Base-by-base conservation (phyloP, 2,329 filamentous ascomycete genomes). In the Talaromyces islandicus region DNA sequence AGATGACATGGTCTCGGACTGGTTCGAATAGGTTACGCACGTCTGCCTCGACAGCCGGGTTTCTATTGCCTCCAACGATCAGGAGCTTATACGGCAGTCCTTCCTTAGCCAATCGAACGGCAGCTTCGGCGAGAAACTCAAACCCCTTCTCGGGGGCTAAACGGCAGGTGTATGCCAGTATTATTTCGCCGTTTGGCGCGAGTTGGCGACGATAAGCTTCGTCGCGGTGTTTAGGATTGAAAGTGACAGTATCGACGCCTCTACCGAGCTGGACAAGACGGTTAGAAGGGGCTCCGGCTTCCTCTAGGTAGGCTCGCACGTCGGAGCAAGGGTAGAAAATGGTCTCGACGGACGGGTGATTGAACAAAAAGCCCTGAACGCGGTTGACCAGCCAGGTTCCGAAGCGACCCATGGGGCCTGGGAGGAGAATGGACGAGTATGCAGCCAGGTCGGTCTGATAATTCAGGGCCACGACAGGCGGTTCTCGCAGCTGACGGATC, bases 71-170 rank as follows among this genome's bases (percentile, higher is more conserved):
- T 19, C 88, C 87, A 0, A 89, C 86, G 58, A 89, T 82, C 64
- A 88, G 77, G 4, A 90, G 79, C 67, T 83, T 87, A 75, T 88
- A 90, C 9, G 77, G 70, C 14, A 89, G 70, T 1, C 81, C 81
- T 11, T 79, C 78, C 11, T 77, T 76, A 46, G 83, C 81, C n/a
- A 90, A 74, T 60, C 79, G 78, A 46, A 74, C 75, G 12, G 81
- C 82, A 1, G 78, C 84, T 56, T 81, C 73, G 4, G 86, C 83
- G 25, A 90, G 77, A 66, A 89, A 90, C 52, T 84, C 83, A 66
- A 89, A 89, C 0, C 87, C 87, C 68, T 90, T 90, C 69, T 90
- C 88, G 1, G 85, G 85, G 0, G 87, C 87, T 25, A 90, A 77
- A 30, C 87, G 82, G 3, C 85, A 86, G 10, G 89, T 86, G 35